phyloP scores from a whole-genome alignment of 805 yeast genomes.

The Hyphopichia homilentoma region DNA sequence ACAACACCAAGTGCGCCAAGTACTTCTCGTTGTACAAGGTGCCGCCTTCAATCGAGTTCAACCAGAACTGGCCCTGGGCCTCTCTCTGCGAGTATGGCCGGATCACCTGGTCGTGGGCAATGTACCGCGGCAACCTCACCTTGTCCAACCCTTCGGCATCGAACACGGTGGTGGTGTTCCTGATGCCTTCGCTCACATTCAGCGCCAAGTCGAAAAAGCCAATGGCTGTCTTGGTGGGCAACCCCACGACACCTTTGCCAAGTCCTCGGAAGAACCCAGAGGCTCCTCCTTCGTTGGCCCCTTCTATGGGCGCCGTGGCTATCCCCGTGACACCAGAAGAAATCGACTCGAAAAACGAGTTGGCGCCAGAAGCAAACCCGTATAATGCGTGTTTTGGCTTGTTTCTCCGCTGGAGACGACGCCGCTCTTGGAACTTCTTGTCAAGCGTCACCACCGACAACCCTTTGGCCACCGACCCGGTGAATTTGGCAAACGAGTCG shows the following conservation, averaged over 20 bases:
- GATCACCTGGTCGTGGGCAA: slow-evolving; percentile 69
- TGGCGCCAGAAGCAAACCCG: slow-evolving; percentile 83
- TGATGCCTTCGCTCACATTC: slow-evolving; percentile 89
- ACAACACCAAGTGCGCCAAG: slow-evolving; percentile 78
- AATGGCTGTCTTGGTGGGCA: slow-evolving; percentile 95
- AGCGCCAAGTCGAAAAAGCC: slow-evolving; percentile 92
- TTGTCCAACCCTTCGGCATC: slow-evolving; percentile 75
- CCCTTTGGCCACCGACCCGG: slow-evolving; percentile 94
- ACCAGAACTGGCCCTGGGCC: slow-evolving; percentile 92
- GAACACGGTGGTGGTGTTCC: slow-evolving; percentile 87
- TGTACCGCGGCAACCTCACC: slow-evolving; percentile 76
- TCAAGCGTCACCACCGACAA: slow-evolving; percentile 88
- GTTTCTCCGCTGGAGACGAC: slow-evolving; percentile 73
- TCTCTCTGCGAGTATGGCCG: slow-evolving; percentile 74
- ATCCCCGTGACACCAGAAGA: slow-evolving; percentile 87
- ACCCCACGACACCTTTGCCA: slow-evolving; percentile 91
- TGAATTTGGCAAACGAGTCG: slow-evolving; percentile 87
- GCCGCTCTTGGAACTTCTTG: slow-evolving; percentile 72
- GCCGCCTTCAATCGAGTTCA: slow-evolving; percentile 82
- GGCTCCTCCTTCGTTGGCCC: slow-evolving; percentile 86
- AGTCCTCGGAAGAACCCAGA: slow-evolving; percentile 89
- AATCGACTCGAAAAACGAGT: slow-evolving; percentile 80
- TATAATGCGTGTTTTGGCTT: slow-evolving; percentile 80
- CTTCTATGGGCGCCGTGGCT: slow-evolving; percentile 87
- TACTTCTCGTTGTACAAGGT: slow-evolving; percentile 66